Evolutionary conservation across 164 flowering plant genomes (phyloP), one percentile per base, ranked within the genome.

Genomic region (Vitis labrusca): DNA sequence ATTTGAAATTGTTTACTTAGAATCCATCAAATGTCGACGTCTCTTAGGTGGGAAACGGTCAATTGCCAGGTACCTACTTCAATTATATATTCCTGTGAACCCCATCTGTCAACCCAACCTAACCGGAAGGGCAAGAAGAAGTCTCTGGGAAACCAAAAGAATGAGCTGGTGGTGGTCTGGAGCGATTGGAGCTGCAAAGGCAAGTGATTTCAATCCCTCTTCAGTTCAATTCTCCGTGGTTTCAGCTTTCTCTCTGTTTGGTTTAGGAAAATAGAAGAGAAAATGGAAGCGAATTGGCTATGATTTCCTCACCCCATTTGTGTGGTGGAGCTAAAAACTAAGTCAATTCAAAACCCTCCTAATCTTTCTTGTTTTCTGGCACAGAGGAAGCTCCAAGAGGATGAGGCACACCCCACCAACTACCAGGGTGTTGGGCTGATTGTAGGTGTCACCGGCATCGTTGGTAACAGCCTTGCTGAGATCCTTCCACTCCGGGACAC

Each of bases 401-500:
- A 67, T 8, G 69, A 74, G 1, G 57, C 30, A 1, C 50, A 49
- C 5, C 32, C 60, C 7, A 6, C 6, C 11, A 37, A 47, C 27
- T 66, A 68, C 70, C 70, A 73, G 51, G 71, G 73, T 27, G 81
- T 81, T 7, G 79, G 69, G 15, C 76, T 81, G 19, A 50, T 78
- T 37, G 7, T 78, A 3, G 84, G 84, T 2, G 72, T 74, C 9
- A 78, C 80, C 6, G 78, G 78, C 50, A 63, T 71, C 8, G 78
- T 68, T 10, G 78, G 81, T 3, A 67, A 56, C 67, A 74, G 81
- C 65, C 72, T 78, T 0, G 81, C 79, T 8, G 84, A 81, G 49
- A 81, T 78, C 71, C 81, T 81, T 53, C 79, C 77, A 0, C 75
- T 73, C 9, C 13, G 77, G 14, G 79, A 81, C 66, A 78, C 81